phyloP scores from a whole-genome alignment of 257 asterid species.

The Osmanthus fragrans region DNA sequence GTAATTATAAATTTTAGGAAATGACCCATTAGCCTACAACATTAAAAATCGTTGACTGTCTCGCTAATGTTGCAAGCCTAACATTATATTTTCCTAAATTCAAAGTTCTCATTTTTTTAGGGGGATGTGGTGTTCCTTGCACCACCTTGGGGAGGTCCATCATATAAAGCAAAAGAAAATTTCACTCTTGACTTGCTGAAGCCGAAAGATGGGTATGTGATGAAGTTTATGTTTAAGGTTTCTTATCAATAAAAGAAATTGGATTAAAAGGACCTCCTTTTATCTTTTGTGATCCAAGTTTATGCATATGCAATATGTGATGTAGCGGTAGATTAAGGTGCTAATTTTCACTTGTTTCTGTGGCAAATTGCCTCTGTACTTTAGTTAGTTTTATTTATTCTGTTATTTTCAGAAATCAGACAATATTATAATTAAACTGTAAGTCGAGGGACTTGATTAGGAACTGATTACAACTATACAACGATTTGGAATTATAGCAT shows the following conservation, averaged over 20 bases:
- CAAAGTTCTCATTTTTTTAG: slow-evolving; percentile 38
- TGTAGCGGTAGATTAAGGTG: background rate
- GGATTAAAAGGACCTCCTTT: background rate
- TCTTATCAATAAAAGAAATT: background rate
- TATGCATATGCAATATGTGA: background rate
- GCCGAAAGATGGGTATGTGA: slow-evolving; percentile 83
- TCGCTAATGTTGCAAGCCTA: slow-evolving; percentile 15
- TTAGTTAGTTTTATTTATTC: background rate
- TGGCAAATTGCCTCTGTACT: background rate
- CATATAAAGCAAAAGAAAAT: slow-evolving; percentile 49
- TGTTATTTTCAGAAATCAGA: background rate
- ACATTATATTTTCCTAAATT: slow-evolving; percentile 23
- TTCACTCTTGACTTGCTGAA: slow-evolving; percentile 68
- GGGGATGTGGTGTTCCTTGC: slow-evolving; percentile 86
- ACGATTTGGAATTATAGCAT: background rate
- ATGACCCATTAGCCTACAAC: background rate
- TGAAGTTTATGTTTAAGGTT: background rate
- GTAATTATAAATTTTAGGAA: no score
- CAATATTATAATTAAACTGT: background rate
- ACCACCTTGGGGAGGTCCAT: slow-evolving; percentile 99
- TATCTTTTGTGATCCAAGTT: background rate
- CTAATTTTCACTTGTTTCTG: background rate
- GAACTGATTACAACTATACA: background rate
- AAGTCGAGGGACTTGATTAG: background rate
- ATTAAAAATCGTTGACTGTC: background rate